Conservation (phyloP, 2,329 filamentous ascomycete genomes). For the Stylonectria norvegica region DNA sequence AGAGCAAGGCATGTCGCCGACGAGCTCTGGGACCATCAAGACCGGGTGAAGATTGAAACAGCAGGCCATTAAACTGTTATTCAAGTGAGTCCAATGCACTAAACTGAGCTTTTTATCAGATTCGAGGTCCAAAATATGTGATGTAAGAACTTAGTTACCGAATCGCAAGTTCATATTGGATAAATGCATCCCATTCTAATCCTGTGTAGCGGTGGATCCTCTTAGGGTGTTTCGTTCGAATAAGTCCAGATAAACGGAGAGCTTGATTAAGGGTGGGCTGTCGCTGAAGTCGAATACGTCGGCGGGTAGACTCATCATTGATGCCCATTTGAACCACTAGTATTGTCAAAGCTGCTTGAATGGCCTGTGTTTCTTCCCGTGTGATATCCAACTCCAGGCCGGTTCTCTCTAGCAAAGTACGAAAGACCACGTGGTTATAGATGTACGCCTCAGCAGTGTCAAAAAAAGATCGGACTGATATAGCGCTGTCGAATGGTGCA, state of each 20-base stretch:
- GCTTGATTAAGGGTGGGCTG: constrained; percentile 1
- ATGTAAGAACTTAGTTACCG: constrained; percentile 2
- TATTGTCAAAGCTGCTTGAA: constrained; percentile 8
- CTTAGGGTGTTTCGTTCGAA: constrained; percentile 3
- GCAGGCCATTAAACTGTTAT: constrained; percentile 6
- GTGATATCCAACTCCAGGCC: not conserved
- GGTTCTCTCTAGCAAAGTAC: not conserved
- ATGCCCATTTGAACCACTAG: constrained; percentile 6
- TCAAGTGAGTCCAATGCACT: constrained; percentile 7
- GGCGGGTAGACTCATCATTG: constrained; percentile 2
- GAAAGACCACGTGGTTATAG: constrained; percentile 1
- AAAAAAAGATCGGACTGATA: constrained; percentile 7
- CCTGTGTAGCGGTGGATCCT: constrained; percentile 1
- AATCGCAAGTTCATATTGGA: constrained; percentile 5
- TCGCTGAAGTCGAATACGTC: constrained; percentile 5
- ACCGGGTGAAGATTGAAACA: constrained; percentile 3
- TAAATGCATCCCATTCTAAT: constrained; percentile 5
- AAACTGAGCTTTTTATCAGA: constrained; percentile 1
- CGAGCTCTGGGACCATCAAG: constrained; percentile 6
- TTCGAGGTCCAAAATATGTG: not conserved
- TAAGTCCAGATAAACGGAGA: constrained; percentile 2
- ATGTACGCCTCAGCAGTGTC: constrained; percentile 8
- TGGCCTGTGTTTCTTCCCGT: not conserved
- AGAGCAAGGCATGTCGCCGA: constrained; percentile 6
- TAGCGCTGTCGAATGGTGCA: constrained; percentile 6